Evolutionary conservation across 257 asterid species (phyloP), one percentile per base, ranked within the genome.

Genomic region (Nicotiana tomentosiformis): DNA sequence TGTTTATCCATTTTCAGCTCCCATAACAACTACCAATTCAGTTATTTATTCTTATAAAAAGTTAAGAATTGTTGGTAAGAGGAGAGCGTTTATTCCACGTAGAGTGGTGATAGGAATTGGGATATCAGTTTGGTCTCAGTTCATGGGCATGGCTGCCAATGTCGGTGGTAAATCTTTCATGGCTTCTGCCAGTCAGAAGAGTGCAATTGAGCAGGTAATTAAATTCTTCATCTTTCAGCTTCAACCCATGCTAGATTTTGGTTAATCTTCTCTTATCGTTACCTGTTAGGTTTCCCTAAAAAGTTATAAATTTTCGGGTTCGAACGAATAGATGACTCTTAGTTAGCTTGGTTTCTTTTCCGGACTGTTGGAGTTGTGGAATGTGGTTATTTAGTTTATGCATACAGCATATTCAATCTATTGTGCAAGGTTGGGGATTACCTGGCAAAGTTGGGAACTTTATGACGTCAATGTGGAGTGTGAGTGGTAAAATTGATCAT

Each of bases 131-230:
- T 83, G 90, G 86, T 87, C 94, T 37, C 98, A 93, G 83, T 83
- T 93, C 80, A 80, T 86, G 83, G 86, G 46, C 82, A 90, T 94
- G 97, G 81, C 91, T 77, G 88, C 80, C 51, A 80, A 49, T 85
- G 53, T 87, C 62, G 89, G 89, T 80, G 86, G 87, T 86, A 92
- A 89, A 83, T 86, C 96, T 16, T 94, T 94, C 91, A 55, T 90
- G 74, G 97, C 99, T 83, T 93, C 91, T 82, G 99, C 98, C 74
- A 87, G 92, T 84, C 93, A 88, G 83, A 89, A 83, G 82, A 91
- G 93, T 69, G 88, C 85, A 61, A 61, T 93, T 84, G 97, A 94
- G 68, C 90, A 94, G 96, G 99, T 94, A 10, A 43, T 43, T 43
- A 43, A 60, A 43, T 51, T 49, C 7, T 62, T 29, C 74, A 12